These are phyloP conservation scores for Cyclotella sp. DNA, from an alignment of 108 stramenopile genomes.

Conservation along the genomic window DNA sequence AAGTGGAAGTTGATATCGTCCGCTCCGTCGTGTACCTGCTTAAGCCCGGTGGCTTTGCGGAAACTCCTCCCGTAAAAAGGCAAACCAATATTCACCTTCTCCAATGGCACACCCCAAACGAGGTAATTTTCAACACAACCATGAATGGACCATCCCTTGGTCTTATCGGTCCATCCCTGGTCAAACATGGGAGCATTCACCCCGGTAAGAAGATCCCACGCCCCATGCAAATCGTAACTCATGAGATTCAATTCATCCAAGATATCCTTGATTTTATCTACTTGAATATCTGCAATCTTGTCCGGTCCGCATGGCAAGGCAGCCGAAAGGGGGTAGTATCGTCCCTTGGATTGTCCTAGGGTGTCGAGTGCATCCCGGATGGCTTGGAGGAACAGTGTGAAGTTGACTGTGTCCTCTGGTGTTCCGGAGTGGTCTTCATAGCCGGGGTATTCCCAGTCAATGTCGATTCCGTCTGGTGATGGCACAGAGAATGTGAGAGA, in stretches of 20 bases:
- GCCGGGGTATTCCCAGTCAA: slow-evolving; percentile 46
- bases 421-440: slow-evolving; percentile 49
- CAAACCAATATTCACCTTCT: slow-evolving; percentile 39
- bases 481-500: neutral
- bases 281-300: slow-evolving; percentile 39
- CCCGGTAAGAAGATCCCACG: slow-evolving; percentile 44
- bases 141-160: slow-evolving; percentile 33
- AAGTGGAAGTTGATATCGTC: slow-evolving; percentile 46
- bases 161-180: slow-evolving; percentile 44
- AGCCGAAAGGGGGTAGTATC: slow-evolving; percentile 29
- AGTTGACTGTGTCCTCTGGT: slow-evolving; percentile 45
- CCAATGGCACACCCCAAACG: slow-evolving; percentile 9
- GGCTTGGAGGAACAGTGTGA: slow-evolving; percentile 34
- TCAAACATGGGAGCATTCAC: slow-evolving; percentile 45
- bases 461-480: slow-evolving; percentile 23
- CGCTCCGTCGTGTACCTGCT: slow-evolving; percentile 44
- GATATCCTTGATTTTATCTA: slow-evolving; percentile 20
- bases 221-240: slow-evolving; percentile 49
- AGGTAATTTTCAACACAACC: slow-evolving; percentile 35
- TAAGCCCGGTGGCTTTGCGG: slow-evolving; percentile 42
- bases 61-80: slow-evolving; percentile 49
- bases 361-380: slow-evolving; percentile 27
- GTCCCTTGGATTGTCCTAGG: slow-evolving; percentile 3
- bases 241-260: slow-evolving; percentile 40
- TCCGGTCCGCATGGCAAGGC: slow-evolving; percentile 49